Evolutionary conservation across 208 protist species (phyloP).

Genomic region (Sergeia podlipaevii): DNA sequence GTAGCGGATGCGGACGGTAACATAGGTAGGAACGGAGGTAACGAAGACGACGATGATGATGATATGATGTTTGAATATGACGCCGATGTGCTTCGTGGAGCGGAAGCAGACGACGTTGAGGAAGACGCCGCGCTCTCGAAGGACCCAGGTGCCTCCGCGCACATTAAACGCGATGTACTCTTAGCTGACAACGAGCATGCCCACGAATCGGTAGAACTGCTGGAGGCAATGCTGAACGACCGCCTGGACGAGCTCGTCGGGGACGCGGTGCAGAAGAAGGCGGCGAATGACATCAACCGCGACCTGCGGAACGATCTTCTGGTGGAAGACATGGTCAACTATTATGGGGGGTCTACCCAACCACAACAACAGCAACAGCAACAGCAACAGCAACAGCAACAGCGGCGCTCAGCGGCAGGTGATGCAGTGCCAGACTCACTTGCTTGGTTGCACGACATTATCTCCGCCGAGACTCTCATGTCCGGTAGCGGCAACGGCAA

Average conservation of each 20-base stretch:
- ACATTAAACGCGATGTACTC: constrained; percentile 14
- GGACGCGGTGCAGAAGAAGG: constrained; percentile 10
- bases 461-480: constrained; percentile 46
- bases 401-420: constrained; percentile 1
- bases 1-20: constrained; percentile 5
- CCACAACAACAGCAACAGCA: neutral
- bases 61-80: constrained; percentile 31
- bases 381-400: neutral
- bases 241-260: constrained; percentile 24
- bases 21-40: neutral
- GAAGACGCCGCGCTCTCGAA: constrained; percentile 30
- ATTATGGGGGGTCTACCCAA: constrained; percentile 11
- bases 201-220: constrained; percentile 69
- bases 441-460: constrained; percentile 81
- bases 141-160: constrained; percentile 10
- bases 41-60: constrained; percentile 27
- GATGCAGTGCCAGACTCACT: constrained; percentile 52
- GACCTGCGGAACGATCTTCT: constrained; percentile 43
- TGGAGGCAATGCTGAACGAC: constrained; percentile 75
- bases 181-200: constrained; percentile 46
- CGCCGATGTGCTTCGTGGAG: constrained; percentile 20
- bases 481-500: constrained; percentile 9
- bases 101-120: constrained; percentile 57
- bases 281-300: constrained; percentile 16
- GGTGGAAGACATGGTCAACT: constrained; percentile 58